These are phyloP conservation scores for Trametes punicea DNA, from an alignment of 768 basidiomycete genomes.

Conservation along the genomic window DNA sequence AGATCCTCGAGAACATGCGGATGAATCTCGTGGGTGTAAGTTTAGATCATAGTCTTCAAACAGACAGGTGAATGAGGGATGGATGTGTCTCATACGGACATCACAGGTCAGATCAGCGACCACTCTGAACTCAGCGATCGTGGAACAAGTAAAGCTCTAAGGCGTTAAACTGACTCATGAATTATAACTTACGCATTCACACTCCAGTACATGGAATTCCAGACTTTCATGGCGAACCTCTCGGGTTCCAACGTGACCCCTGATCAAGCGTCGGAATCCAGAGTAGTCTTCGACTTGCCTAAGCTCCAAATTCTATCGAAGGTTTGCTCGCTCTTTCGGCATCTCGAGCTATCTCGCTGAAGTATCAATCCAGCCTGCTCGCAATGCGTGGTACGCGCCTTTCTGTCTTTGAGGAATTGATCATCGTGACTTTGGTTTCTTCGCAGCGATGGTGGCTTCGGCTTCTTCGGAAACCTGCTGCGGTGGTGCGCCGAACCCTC, in stretches of 20 bases:
- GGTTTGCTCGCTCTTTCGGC: neutral
- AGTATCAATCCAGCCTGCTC: neutral
- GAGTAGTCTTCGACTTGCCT: neutral
- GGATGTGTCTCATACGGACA: too few relatives aligned
- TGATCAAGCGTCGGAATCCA: neutral
- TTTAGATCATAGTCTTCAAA: too few relatives aligned
- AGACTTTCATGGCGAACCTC: neutral
- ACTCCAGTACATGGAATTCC: neutral
- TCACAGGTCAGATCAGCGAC: too few relatives aligned
- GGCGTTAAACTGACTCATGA: too few relatives aligned
- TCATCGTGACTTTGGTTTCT: neutral
- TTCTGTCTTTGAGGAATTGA: neutral
- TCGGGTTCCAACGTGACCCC: neutral
- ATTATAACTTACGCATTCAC: too few relatives aligned
- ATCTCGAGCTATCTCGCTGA: neutral
- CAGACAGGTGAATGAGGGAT: too few relatives aligned
- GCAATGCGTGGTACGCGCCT: neutral
- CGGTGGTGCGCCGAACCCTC: slow-evolving; percentile 1
- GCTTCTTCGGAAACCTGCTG: neutral
- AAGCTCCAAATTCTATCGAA: slow-evolving; percentile 6
- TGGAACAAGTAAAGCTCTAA: too few relatives aligned
- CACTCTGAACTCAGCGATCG: too few relatives aligned
- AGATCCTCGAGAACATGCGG: neutral
- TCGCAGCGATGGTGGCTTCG: slow-evolving; percentile 4
- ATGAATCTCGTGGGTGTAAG: neutral